phyloP scores from a whole-genome alignment of 164 flowering plant species.

The Nymphaea thermarum region DNA sequence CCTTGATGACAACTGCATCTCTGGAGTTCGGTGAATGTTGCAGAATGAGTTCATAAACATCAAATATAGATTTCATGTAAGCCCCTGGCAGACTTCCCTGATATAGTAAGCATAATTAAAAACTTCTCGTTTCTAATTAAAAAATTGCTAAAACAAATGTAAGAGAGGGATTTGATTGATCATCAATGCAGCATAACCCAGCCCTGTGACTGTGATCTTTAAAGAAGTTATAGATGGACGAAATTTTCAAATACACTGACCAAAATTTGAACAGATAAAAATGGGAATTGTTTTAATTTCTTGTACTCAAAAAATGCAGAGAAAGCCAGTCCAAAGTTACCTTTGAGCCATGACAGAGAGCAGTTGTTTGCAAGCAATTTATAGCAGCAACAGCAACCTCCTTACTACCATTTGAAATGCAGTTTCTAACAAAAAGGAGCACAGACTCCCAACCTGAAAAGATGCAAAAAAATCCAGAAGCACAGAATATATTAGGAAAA shows the following conservation, averaged over 20 bases:
- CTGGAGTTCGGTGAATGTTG: slow-evolving; percentile 32
- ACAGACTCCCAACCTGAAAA: slow-evolving; percentile 88
- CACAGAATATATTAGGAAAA: no score
- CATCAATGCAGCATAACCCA: no score
- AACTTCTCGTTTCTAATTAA: neutral
- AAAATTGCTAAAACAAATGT: no score
- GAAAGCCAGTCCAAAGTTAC: slow-evolving; percentile 18
- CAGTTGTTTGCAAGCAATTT: slow-evolving; percentile 81
- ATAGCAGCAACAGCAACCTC: slow-evolving; percentile 95
- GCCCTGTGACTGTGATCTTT: no score
- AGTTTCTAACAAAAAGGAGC: slow-evolving; percentile 56
- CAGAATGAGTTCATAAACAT: slow-evolving; percentile 63
- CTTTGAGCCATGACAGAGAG: slow-evolving; percentile 73
- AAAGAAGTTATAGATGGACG: no score
- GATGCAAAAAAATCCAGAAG: neutral
- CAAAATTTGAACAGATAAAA: no score
- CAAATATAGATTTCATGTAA: slow-evolving; percentile 75
- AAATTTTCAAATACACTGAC: no score
- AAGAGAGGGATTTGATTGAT: no score
- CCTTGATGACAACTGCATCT: slow-evolving; percentile 43
- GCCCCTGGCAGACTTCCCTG: slow-evolving; percentile 80
- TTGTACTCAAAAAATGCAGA: no score
- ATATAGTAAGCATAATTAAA: slow-evolving; percentile 6
- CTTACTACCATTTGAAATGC: slow-evolving; percentile 80
- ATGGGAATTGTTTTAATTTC: no score